Conservation (phyloP, 495 filamentous ascomycete species). For the Hapsidospora chrysogenum region DNA sequence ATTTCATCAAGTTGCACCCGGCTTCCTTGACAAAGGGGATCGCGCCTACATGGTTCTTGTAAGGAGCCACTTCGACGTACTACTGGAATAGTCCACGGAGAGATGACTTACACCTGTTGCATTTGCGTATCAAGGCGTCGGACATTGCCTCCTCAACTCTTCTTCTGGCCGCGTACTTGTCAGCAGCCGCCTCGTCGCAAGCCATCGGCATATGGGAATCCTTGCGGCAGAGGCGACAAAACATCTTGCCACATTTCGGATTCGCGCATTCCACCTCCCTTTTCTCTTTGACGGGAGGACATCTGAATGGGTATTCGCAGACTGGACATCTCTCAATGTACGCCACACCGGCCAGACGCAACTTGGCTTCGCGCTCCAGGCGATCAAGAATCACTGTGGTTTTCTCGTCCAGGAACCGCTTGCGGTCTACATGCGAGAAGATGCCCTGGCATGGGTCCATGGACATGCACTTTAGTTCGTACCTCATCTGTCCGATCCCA, state of each 20-base stretch:
- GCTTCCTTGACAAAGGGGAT: constrained; percentile 53
- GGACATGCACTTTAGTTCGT: constrained; percentile 39
- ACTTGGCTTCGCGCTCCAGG: constrained; percentile 49
- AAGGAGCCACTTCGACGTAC: background rate
- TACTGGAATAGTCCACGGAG: background rate
- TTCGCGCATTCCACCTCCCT: constrained; percentile 60
- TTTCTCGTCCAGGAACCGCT: constrained; percentile 40
- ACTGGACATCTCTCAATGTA: constrained; percentile 61
- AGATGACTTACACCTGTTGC: constrained; percentile 39
- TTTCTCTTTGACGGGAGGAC: constrained; percentile 47
- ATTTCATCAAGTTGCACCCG: constrained; percentile 78
- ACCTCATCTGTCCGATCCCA: constrained; percentile 45
- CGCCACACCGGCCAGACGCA: constrained; percentile 47
- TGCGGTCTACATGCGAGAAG: constrained; percentile 28
- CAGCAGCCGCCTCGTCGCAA: constrained; percentile 52
- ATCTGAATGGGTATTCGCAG: constrained; percentile 65
- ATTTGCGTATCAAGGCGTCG: constrained; percentile 56
- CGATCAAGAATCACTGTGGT: constrained; percentile 40
- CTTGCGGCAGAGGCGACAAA: constrained; percentile 57
- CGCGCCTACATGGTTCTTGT: constrained; percentile 24
- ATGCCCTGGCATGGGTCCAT: constrained; percentile 23
- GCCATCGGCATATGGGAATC: constrained; percentile 59
- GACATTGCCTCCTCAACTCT: constrained; percentile 73
- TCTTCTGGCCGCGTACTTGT: constrained; percentile 40
- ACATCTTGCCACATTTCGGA: constrained; percentile 44